These are phyloP conservation scores for Candida gigantensis DNA, from an alignment of 1,139 yeast species.

Conservation along the genomic window DNA sequence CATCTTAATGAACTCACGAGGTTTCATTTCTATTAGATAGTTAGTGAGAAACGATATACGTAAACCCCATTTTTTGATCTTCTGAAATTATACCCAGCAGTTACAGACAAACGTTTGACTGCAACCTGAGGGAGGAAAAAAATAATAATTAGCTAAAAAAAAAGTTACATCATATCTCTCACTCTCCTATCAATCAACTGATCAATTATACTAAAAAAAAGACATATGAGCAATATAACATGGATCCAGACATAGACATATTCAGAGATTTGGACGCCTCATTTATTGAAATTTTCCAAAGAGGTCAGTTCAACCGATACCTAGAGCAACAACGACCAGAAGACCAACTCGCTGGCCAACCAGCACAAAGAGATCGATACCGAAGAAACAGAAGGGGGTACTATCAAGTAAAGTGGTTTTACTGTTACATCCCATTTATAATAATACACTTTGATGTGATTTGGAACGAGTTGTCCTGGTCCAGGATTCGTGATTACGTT, in stretches of 20 bases:
- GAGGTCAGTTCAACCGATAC: constrained; percentile 19
- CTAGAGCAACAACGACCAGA: constrained; percentile 19
- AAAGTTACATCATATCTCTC: background rate
- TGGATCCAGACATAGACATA: constrained; percentile 20
- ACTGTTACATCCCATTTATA: constrained; percentile 29
- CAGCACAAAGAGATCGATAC: background rate
- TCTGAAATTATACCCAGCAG: no score
- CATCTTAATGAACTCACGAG: no score
- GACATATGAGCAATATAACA: constrained; percentile 2
- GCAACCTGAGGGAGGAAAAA: no score
- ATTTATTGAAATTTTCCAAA: constrained; percentile 23
- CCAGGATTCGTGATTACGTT: constrained; percentile 7
- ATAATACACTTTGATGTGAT: constrained; percentile 25
- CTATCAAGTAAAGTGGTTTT: constrained; percentile 18
- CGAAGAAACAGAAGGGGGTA: constrained; percentile 4
- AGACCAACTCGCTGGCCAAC: constrained; percentile 6
- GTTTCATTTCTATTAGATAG: no score
- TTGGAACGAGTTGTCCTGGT: constrained; percentile 23
- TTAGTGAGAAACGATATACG: no score
- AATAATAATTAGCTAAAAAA: no score
- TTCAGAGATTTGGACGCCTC: constrained; percentile 25
- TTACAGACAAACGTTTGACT: no score
- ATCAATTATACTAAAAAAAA: no score
- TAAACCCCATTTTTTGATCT: no score
- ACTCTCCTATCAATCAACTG: no score